phyloP scores from a whole-genome alignment of 1,284 basidiomycete species.

The Vanrija pseudolonga region DNA sequence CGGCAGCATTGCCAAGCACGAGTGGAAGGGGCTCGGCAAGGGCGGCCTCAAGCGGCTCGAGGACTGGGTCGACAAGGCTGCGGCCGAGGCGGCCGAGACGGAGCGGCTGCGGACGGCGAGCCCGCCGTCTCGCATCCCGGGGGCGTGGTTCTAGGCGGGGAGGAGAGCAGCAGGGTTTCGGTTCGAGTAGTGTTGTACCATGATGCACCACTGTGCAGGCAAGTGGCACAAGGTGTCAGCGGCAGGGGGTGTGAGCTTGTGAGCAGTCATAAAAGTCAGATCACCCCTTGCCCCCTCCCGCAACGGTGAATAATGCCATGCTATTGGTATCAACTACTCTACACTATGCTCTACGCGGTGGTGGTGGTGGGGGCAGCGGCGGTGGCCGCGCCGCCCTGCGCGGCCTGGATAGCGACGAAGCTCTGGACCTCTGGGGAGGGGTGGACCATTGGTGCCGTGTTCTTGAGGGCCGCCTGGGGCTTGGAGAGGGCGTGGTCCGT shows the following conservation, averaged over 20 bases:
- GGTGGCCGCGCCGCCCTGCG: not conserved
- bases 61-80: conserved; percentile 65
- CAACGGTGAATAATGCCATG: no score
- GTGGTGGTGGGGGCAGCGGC: not conserved
- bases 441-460: not conserved
- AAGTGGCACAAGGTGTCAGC: no score
- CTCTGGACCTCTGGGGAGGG: not conserved
- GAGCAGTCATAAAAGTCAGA: no score
- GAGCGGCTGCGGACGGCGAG: no score
- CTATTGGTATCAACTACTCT: not conserved
- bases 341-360: not conserved
- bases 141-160: no score
- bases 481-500: conserved; percentile 24
- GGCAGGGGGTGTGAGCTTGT: no score
- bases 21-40: conserved; percentile 87
- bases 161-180: no score
- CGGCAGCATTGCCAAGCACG: conserved; percentile 79
- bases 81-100: not conserved
- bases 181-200: no score
- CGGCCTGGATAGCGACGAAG: not conserved
- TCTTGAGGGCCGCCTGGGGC: conserved; percentile 26
- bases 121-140: no score
- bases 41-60: conserved; percentile 60
- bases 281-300: no score
- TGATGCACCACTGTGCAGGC: no score